Evolutionary conservation across 257 asterid genomes (phyloP).

Genomic region (Solanum habrochaites): DNA sequence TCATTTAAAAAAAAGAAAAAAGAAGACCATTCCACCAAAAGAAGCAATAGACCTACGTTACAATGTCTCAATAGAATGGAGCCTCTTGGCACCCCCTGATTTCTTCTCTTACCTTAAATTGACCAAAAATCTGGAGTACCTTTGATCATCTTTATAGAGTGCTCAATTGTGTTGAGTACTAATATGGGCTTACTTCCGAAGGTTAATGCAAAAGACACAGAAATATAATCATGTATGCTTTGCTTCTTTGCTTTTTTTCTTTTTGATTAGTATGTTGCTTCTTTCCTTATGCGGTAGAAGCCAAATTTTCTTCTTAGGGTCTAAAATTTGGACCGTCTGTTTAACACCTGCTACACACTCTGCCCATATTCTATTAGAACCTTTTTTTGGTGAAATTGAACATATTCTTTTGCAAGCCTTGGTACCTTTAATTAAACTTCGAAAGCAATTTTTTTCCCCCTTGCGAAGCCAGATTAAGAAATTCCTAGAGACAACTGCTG

Average conservation of each 20-base stretch:
- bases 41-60: neutral
- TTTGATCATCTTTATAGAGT: neutral
- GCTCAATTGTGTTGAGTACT: neutral
- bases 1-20: neutral
- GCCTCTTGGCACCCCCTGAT: neutral
- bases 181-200: neutral
- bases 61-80: neutral
- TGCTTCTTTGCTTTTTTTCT: neutral
- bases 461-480: neutral
- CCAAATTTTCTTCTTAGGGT: neutral
- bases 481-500: neutral
- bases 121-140: neutral
- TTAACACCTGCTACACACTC: neutral
- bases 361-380: neutral
- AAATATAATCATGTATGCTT: neutral
- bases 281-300: neutral
- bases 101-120: neutral
- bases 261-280: neutral
- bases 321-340: neutral
- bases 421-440: neutral
- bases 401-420: neutral
- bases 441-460: neutral
- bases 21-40: neutral
- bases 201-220: neutral
- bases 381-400: neutral